Percentiles rank a stretch among this genome's conserved stretches.
Conservation (phyloP, 1,284 basidiomycete species). For the Erythrobasidium hasegawianum region DNA sequence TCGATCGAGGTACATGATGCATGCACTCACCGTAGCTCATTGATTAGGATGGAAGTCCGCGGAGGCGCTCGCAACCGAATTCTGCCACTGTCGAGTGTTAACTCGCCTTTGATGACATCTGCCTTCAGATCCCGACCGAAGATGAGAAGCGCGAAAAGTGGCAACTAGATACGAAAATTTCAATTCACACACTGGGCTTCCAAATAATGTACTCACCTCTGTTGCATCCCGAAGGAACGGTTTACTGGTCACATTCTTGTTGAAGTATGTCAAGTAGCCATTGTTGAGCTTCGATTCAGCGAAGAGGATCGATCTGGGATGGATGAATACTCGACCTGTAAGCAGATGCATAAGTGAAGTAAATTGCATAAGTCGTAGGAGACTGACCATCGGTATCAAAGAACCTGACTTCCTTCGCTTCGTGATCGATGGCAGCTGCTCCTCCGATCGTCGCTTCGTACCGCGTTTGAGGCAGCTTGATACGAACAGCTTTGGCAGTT, state of each 20-base stretch:
- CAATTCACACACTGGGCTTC: no score
- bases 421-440: constrained; percentile 72
- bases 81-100: constrained; percentile 9
- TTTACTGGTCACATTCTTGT: constrained; percentile 77
- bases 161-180: constrained; percentile 22
- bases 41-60: constrained; percentile 16
- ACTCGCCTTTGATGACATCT: constrained; percentile 10
- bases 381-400: constrained; percentile 57
- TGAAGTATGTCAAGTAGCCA: constrained; percentile 76
- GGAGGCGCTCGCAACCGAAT: constrained; percentile 28
- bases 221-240: constrained; percentile 83
- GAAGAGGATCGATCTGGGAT: constrained; percentile 82
- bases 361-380: constrained; percentile 4
- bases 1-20: no score
- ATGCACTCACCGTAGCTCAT: constrained; percentile 49
- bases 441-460: constrained; percentile 78
- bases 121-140: constrained; percentile 24
- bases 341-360: constrained; percentile 40
- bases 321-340: constrained; percentile 65
- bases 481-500: constrained; percentile 50
- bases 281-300: constrained; percentile 66
- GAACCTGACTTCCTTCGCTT: constrained; percentile 73
- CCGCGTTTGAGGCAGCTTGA: constrained; percentile 70
- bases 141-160: constrained; percentile 15
- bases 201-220: constrained; percentile 63